These are phyloP conservation scores for Apiospora sp. DNA, from an alignment of 2,329 filamentous ascomycete species.

Conservation along the genomic window DNA sequence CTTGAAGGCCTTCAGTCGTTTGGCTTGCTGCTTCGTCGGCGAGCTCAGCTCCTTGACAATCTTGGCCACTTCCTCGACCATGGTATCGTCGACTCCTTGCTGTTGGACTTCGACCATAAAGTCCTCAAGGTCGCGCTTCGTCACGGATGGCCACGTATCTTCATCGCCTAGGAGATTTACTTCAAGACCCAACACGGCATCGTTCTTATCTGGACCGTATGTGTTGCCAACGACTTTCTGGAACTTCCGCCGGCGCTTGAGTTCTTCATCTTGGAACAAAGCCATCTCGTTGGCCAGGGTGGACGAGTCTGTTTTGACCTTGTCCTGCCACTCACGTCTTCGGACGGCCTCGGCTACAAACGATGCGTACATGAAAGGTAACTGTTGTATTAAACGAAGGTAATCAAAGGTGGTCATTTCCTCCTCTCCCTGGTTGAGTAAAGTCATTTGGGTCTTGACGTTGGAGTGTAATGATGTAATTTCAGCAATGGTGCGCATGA, in stretches of 20 bases:
- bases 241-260: conserved; percentile 89
- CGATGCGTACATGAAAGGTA: conserved; percentile 90
- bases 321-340: conserved; percentile 89
- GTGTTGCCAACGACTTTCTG: conserved; percentile 82
- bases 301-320: conserved; percentile 86
- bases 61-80: conserved; percentile 77
- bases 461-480: conserved; percentile 79
- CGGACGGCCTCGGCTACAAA: conserved; percentile 86
- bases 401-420: conserved; percentile 83
- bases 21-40: conserved; percentile 86
- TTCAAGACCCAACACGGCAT: conserved; percentile 80
- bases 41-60: conserved; percentile 80
- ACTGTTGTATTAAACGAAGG: conserved; percentile 79
- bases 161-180: conserved; percentile 85
- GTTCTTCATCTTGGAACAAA: conserved; percentile 89
- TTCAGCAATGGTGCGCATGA: conserved; percentile 83
- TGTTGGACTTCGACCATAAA: conserved; percentile 73
- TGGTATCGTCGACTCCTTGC: conserved; percentile 69
- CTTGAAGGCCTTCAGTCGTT: conserved; percentile 91
- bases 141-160: conserved; percentile 80
- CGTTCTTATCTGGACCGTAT: conserved; percentile 70
- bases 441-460: conserved; percentile 75
- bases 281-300: conserved; percentile 93
- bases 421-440: conserved; percentile 76
- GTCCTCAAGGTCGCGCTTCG: conserved; percentile 77